Evolutionary conservation across 2,329 filamentous ascomycete genomes (phyloP).

Genomic region (Drechslerella dactyloides): DNA sequence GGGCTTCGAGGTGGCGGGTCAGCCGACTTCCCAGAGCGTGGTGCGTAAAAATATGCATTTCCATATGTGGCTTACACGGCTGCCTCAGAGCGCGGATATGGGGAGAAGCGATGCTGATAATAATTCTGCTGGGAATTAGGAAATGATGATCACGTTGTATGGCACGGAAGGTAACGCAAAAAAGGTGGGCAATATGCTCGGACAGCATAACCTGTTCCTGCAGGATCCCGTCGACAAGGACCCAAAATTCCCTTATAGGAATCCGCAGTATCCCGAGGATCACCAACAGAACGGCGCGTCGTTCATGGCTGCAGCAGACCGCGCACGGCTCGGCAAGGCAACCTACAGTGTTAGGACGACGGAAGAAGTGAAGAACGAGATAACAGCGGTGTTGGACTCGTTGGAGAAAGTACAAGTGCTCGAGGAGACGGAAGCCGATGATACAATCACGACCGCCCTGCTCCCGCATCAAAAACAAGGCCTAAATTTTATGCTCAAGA

Average conservation of each 20-base stretch:
- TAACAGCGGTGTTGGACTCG: slow-evolving; percentile 40
- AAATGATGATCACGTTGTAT: slow-evolving; percentile 45
- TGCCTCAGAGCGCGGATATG: background rate
- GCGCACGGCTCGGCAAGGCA: slow-evolving; percentile 34
- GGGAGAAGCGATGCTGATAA: slow-evolving; percentile 1
- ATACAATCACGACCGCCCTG: slow-evolving; percentile 30
- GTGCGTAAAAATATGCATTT: slow-evolving; percentile 6
- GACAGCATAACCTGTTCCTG: slow-evolving; percentile 43
- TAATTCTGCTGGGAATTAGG: background rate
- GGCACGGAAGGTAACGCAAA: slow-evolving; percentile 43
- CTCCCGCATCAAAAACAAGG: slow-evolving; percentile 47
- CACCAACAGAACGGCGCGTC: slow-evolving; percentile 29
- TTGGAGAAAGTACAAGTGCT: slow-evolving; percentile 46
- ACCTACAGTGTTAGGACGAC: slow-evolving; percentile 48
- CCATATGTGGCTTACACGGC: background rate
- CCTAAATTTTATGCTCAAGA: slow-evolving; percentile 48
- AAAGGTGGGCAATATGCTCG: slow-evolving; percentile 43
- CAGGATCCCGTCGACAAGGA: slow-evolving; percentile 40
- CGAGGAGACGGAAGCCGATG: slow-evolving; percentile 40
- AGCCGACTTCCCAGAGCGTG: slow-evolving; percentile 42
- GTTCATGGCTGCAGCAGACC: slow-evolving; percentile 33
- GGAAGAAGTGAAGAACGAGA: slow-evolving; percentile 48
- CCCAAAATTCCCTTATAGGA: slow-evolving; percentile 44
- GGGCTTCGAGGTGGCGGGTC: slow-evolving; percentile 43
- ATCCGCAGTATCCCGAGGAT: slow-evolving; percentile 46